phyloP scores from a whole-genome alignment of 176 grass and related monocot genomes.

The Raddia distichophylla region DNA sequence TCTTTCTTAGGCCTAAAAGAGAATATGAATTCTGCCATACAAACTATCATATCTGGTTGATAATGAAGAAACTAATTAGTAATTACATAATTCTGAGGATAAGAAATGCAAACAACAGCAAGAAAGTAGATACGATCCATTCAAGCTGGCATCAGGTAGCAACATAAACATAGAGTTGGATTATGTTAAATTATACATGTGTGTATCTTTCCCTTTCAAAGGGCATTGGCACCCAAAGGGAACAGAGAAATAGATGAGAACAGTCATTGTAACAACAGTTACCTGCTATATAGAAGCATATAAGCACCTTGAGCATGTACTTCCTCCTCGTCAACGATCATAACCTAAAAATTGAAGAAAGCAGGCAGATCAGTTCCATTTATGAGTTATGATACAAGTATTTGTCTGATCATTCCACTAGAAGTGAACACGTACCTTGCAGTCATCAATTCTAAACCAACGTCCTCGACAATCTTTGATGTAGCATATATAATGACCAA shows the following conservation, averaged over 20 bases:
- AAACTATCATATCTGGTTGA: conserved; percentile 12
- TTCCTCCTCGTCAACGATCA: conserved; percentile 72
- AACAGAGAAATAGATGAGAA: conserved; percentile 10
- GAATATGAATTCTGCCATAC: conserved; percentile 23
- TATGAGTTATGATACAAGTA: conserved; percentile 12
- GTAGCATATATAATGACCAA: conserved; percentile 99
- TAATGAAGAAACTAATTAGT: conserved; percentile 9
- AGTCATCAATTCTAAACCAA: conserved; percentile 92
- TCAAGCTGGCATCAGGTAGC: conserved; percentile 30
- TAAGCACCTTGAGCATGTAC: conserved; percentile 97
- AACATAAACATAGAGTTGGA: conserved; percentile 24
- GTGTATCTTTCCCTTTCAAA: not conserved
- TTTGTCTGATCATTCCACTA: conserved; percentile 22
- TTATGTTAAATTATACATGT: conserved; percentile 19
- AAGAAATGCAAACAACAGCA: conserved; percentile 29
- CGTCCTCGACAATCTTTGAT: conserved; percentile 65
- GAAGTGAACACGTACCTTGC: conserved; percentile 70
- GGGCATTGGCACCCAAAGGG: conserved; percentile 19
- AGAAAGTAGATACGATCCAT: conserved; percentile 19
- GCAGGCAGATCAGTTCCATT: conserved; percentile 19
- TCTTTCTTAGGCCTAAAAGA: conserved; percentile 1
- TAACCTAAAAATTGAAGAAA: conserved; percentile 66
- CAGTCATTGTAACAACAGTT: conserved; percentile 33
- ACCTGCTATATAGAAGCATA: conserved; percentile 98
- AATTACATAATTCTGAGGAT: conserved; percentile 4